Conservation (phyloP, 2,329 filamentous ascomycete species). For the Fusarium pseudoanthophilum region DNA sequence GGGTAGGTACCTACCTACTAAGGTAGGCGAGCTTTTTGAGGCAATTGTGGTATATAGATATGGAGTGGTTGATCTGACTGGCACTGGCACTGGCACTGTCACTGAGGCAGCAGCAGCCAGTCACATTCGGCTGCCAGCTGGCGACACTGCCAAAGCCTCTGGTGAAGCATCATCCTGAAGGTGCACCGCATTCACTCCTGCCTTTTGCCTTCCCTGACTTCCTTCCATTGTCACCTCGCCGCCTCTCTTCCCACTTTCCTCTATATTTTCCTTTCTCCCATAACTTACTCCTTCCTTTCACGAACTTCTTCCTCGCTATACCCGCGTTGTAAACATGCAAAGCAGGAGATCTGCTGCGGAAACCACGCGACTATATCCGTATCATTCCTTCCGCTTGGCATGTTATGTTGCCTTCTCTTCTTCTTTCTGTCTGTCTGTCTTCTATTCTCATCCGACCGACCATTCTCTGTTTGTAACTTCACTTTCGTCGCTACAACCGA, state of each 20-base stretch:
- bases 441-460: background rate
- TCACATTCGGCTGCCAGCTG: conserved; percentile 34
- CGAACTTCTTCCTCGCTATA: conserved; percentile 15
- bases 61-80: background rate
- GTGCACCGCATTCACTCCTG: conserved; percentile 24
- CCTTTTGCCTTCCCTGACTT: conserved; percentile 7
- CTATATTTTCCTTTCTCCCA: background rate
- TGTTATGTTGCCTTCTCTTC: conserved; percentile 3
- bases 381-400: conserved; percentile 16
- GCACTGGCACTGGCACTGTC: background rate
- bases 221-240: background rate
- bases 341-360: conserved; percentile 23
- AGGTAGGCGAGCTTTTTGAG: background rate
- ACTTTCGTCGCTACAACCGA: background rate
- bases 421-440: conserved; percentile 5
- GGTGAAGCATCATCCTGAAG: conserved; percentile 25
- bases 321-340: conserved; percentile 19
- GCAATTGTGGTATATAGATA: background rate
- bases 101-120: background rate
- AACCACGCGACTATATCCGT: conserved; percentile 27
- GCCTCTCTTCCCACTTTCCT: background rate
- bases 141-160: conserved; percentile 29
- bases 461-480: conserved; percentile 4
- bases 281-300: conserved; percentile 6
- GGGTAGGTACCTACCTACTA: background rate